phyloP scores from a whole-genome alignment of 106 monocot genomes.

The Dendrobium chrysotoxum region DNA sequence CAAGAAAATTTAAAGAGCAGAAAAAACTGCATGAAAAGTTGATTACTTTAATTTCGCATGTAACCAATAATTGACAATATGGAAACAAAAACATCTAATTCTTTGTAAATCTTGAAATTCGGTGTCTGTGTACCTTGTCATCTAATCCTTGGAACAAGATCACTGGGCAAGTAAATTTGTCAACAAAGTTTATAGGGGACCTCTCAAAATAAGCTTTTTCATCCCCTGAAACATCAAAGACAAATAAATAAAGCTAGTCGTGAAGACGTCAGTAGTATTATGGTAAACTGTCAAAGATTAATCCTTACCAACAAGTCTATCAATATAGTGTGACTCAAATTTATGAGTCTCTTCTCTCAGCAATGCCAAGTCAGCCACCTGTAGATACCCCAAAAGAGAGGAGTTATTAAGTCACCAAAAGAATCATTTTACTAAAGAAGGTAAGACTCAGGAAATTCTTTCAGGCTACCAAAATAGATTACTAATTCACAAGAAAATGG shows the following conservation, averaged over 20 bases:
- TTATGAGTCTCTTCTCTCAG: conserved; percentile 85
- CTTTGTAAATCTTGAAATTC: not conserved
- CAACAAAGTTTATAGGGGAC: conserved; percentile 90
- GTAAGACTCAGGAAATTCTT: not conserved
- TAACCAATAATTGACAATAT: not conserved
- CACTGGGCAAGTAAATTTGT: conserved; percentile 78
- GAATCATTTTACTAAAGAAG: not conserved
- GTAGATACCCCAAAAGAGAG: conserved; percentile 10
- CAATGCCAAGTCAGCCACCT: conserved; percentile 77
- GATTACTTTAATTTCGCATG: not conserved
- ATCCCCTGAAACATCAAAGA: conserved; percentile 30
- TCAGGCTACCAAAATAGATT: not conserved
- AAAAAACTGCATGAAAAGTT: not conserved
- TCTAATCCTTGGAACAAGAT: conserved; percentile 96
- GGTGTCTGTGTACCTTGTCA: conserved; percentile 63
- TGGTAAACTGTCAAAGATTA: not conserved
- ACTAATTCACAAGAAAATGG: not conserved
- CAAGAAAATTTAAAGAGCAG: not conserved
- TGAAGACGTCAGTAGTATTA: not conserved
- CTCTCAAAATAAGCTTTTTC: conserved; percentile 48
- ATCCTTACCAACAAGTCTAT: conserved; percentile 81
- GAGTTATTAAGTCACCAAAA: not conserved
- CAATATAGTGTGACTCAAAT: conserved; percentile 79
- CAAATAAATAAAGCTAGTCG: not conserved
- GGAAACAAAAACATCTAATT: not conserved